phyloP scores from a whole-genome alignment of 768 basidiomycete species.

The Leccinellum luteum region DNA sequence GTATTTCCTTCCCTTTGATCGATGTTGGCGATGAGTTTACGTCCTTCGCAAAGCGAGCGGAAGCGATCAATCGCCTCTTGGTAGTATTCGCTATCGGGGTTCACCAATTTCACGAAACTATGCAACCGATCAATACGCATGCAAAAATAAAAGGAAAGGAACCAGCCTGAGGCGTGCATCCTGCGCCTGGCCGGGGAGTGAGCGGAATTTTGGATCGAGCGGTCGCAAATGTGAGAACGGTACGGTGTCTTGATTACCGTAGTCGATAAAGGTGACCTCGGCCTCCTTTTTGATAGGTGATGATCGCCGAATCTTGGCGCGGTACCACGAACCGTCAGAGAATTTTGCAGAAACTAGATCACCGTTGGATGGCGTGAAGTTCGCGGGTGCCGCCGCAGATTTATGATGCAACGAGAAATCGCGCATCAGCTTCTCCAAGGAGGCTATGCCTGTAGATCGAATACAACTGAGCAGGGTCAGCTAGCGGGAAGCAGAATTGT shows the following conservation, averaged over 20 bases:
- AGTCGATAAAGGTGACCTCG: slow-evolving; percentile 92
- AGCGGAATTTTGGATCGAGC: slow-evolving; percentile 85
- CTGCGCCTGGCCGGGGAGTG: slow-evolving; percentile 89
- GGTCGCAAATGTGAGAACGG: slow-evolving; percentile 83
- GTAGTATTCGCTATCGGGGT: slow-evolving; percentile 82
- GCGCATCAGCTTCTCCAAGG: slow-evolving; percentile 89
- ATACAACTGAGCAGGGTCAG: neutral
- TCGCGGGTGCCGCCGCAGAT: slow-evolving; percentile 56
- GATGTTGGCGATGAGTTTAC: slow-evolving; percentile 93
- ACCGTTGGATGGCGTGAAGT: slow-evolving; percentile 77
- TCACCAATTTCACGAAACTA: slow-evolving; percentile 85
- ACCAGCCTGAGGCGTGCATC: slow-evolving; percentile 84
- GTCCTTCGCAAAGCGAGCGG: slow-evolving; percentile 82
- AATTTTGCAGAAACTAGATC: slow-evolving; percentile 95
- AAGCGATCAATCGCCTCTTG: slow-evolving; percentile 84
- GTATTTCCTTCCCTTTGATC: slow-evolving; percentile 79
- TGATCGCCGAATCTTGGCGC: slow-evolving; percentile 84
- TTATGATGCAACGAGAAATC: slow-evolving; percentile 90
- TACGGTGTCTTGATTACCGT: slow-evolving; percentile 91
- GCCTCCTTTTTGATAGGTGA: slow-evolving; percentile 91
- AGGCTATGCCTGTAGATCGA: slow-evolving; percentile 68
- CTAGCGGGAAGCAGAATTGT: neutral
- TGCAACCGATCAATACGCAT: slow-evolving; percentile 1
- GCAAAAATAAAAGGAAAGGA: neutral
- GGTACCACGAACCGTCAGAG: slow-evolving; percentile 93